Percentiles rank a stretch among this genome's conserved stretches.
Conservation (phyloP, 2,329 filamentous ascomycete species). For the Colletotrichum siamense region DNA sequence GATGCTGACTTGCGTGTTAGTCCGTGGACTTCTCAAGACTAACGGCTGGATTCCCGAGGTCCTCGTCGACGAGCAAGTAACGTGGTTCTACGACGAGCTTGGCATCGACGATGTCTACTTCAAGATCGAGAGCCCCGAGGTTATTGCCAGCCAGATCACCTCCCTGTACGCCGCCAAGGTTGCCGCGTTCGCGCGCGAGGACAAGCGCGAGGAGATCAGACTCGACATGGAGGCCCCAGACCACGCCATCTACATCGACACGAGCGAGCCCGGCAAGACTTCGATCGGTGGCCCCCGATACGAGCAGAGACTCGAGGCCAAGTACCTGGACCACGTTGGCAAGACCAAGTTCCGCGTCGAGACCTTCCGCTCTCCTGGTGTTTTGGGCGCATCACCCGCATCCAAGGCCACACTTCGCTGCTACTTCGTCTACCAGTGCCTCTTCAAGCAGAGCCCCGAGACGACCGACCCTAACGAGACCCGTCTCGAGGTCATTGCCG, state of each 20-base stretch:
- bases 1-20: slow-evolving; percentile 45
- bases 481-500: slow-evolving; percentile 87
- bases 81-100: slow-evolving; percentile 97
- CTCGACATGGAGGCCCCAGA: slow-evolving; percentile 94
- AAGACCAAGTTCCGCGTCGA: slow-evolving; percentile 87
- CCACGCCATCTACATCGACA: slow-evolving; percentile 98
- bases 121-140: slow-evolving; percentile 83
- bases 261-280: slow-evolving; percentile 85
- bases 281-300: slow-evolving; percentile 83
- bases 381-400: slow-evolving; percentile 69
- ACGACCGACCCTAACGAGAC: slow-evolving; percentile 81
- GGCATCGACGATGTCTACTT: slow-evolving; percentile 99
- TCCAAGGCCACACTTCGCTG: slow-evolving; percentile 88
- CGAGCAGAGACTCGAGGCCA: slow-evolving; percentile 90
- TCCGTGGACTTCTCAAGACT: slow-evolving; percentile 79
- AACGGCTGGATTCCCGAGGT: slow-evolving; percentile 86
- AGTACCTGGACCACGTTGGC: slow-evolving; percentile 86
- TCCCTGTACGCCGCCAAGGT: slow-evolving; percentile 97
- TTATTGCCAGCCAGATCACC: slow-evolving; percentile 92
- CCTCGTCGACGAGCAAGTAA: slow-evolving; percentile 84
- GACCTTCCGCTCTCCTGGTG: slow-evolving; percentile 91
- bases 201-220: slow-evolving; percentile 92
- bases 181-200: slow-evolving; percentile 88
- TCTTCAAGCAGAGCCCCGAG: slow-evolving; percentile 77
- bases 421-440: slow-evolving; percentile 98